Base-by-base conservation (phyloP, 768 basidiomycete species). In the Lyophyllum shimeji region DNA sequence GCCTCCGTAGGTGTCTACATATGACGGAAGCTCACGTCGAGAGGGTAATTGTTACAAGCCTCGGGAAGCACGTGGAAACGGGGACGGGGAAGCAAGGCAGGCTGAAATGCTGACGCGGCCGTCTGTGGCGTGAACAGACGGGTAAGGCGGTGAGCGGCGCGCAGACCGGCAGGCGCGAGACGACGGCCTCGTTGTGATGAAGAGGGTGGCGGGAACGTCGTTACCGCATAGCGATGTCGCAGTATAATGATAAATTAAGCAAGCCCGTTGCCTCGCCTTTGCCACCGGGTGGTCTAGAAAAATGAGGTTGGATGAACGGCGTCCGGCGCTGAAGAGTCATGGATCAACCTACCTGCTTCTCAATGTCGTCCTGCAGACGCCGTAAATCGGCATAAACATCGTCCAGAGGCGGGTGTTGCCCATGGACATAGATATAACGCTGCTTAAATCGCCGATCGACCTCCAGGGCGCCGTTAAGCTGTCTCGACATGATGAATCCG, bases 401-500 rank as follows among this genome's bases (percentile, higher is more conserved):
- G 27, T 65, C 64, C 12, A 60, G 46, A 11, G 49, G 17, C 17
- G 5, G 6, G 40, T 65, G 55, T 8, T 65, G 55, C 18, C 73
- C 71, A 3, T 43, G 58, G 8, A 37, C 56, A 51, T 75, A 72
- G 15, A 49, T 21, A 29, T 61, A 60, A 11, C 63, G 53, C 1
- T 49, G 33, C 51, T 55, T 18, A 58, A 63, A 44, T 46, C 71
- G 68, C 33, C 40, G 39, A 46, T 64, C 67, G 8, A 78, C 69
- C 46, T 69, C 64, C 17, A 62, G 61, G 4, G 75, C 74, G 7
- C 65, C 69, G n/a, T 53, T 43, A 7, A 72, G 49, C 24, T 66
- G 60, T 24, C 60, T 61, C 3, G 70, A 60, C 11, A 67, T 31
- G 20, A 78, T 56, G 29, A 79, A 75, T 17, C 74, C 75, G 0